Percentiles rank a stretch among this genome's conserved stretches.
Conservation (phyloP, 1,284 basidiomycete species). For the Volvariella volvacea region DNA sequence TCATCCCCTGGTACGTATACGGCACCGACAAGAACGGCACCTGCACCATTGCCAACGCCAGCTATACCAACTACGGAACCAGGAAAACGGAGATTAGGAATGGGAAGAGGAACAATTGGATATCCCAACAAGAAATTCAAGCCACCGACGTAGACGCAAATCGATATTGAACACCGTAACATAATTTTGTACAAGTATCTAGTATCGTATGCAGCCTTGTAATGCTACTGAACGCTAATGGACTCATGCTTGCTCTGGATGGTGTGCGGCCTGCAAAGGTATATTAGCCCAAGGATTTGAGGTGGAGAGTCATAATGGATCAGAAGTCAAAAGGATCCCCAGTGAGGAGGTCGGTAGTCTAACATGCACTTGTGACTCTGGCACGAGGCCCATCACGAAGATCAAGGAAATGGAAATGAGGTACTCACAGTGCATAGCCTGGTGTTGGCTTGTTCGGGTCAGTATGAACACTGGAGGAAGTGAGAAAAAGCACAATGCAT, state of each 20-base stretch:
- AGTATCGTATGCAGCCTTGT: too few relatives aligned
- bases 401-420: background rate
- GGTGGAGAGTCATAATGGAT: constrained; percentile 13
- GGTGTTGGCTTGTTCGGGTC: too few relatives aligned
- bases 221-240: background rate
- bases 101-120: constrained; percentile 43
- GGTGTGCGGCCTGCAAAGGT: too few relatives aligned
- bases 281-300: background rate
- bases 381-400: constrained; percentile 29
- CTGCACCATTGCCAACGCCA: background rate
- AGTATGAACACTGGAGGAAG: too few relatives aligned
- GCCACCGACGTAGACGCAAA: constrained; percentile 21
- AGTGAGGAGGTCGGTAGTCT: constrained; percentile 38
- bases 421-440: too few relatives aligned
- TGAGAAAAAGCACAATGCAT: too few relatives aligned
- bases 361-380: constrained; percentile 40
- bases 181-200: too few relatives aligned
- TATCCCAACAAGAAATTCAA: constrained; percentile 68
- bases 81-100: constrained; percentile 50
- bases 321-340: constrained; percentile 35
- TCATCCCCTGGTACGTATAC: too few relatives aligned
- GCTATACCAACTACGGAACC: constrained; percentile 14
- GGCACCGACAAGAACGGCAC: too few relatives aligned
- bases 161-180: too few relatives aligned
- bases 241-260: background rate